Base-by-base conservation (phyloP, 108 stramenopile species). In the Nitzschia sp. region DNA sequence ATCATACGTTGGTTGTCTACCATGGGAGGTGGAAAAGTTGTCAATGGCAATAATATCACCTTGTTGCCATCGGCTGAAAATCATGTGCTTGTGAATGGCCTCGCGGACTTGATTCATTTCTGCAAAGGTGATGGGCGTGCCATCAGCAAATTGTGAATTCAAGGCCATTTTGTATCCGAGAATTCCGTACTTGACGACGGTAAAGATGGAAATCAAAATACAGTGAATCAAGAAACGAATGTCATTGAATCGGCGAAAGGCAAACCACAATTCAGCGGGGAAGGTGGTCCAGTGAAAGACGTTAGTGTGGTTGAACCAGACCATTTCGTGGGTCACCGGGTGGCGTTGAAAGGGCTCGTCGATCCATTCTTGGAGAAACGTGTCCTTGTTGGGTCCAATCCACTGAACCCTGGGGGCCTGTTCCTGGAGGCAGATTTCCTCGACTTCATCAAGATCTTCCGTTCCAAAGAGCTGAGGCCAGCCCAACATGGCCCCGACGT, bases 251-350 rank as follows among this genome's bases (percentile, higher is more conserved):
- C 78, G 75, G 26, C 51, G 47, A 34, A 79, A 79, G 1, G 74
- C 74, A 26, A 27, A 51, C 31, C 46, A 76, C 18, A 79, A 59
- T 46, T 83, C 75, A 0, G 71, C 68, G n/a, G 82, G 82, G 26
- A 72, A 66, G 2, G 71, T 72, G 29, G 74, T 76, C 74, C 71
- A 79, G 31, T 83, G 82, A 68, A 79, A 83, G 0, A 72, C 74
- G 28, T 83, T 70, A 3, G 74, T 51, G 54, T 79, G 82, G 38
- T 76, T 75, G 71, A 76, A 83, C 74, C 74, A 83, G 27, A 83
- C 71, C 6, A 3, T 19, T 42, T 83, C 82, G n/a, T 48, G n/a
- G 18, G 82, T 83, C 1, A 31, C 58, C 0, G 82, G 82, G 55
- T 83, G 82, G 0, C 32, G 47, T n/a, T 59, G 74, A 56, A 68